Conservation (phyloP, 352 stramenopile genomes). For the Aphanomyces cochlioides region DNA sequence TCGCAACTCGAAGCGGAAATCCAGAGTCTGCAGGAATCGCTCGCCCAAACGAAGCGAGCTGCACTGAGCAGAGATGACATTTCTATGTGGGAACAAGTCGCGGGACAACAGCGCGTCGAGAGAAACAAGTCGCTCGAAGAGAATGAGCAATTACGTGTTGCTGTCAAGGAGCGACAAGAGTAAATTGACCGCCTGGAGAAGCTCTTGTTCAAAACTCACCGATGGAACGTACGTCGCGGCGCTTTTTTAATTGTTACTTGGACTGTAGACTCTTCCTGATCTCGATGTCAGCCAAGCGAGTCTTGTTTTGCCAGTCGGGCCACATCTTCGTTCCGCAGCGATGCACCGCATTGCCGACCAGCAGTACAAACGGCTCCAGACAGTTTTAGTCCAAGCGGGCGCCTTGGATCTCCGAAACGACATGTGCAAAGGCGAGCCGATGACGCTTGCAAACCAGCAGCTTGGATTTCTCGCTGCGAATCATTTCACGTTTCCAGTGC, state of each 20-base stretch:
- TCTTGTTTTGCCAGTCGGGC: background rate
- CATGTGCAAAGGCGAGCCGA: background rate
- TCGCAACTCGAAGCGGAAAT: background rate
- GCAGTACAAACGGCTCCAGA: background rate
- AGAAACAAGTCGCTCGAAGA: background rate
- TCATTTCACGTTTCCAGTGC: conserved; percentile 1
- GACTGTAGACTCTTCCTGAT: background rate
- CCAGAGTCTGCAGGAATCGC: background rate
- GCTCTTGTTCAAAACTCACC: too few relatives aligned
- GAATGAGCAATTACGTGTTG: background rate
- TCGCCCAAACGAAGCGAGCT: background rate
- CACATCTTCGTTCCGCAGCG: background rate
- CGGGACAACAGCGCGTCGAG: background rate
- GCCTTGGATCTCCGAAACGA: background rate
- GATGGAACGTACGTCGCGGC: too few relatives aligned
- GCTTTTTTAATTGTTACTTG: too few relatives aligned
- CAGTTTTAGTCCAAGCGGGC: background rate
- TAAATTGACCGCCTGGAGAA: background rate
- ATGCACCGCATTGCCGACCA: conserved; percentile 9
- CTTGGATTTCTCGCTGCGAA: background rate
- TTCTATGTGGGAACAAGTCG: background rate
- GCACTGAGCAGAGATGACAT: background rate
- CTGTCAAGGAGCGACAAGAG: background rate
- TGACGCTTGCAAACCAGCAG: background rate
- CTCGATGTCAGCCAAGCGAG: background rate